Evolutionary conservation across 2,329 filamentous ascomycete species (phyloP).

Genomic region (Paraconiothyrium brasiliense): DNA sequence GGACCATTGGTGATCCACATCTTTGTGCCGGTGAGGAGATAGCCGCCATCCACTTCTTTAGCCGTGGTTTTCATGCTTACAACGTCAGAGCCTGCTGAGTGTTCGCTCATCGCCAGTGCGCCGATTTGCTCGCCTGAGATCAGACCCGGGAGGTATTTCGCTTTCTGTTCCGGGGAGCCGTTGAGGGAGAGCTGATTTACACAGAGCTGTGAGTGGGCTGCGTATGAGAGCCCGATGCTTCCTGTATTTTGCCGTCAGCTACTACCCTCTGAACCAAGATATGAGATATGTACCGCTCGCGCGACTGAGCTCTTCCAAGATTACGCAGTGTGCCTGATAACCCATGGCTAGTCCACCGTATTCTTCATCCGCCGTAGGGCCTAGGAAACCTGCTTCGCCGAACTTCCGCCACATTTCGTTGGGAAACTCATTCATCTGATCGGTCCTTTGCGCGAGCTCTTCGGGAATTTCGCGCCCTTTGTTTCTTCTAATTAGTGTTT

Average conservation of each 20-base stretch:
- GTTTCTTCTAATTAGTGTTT: constrained; percentile 8
- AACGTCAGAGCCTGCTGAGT: constrained; percentile 89
- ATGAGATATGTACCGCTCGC: constrained; percentile 69
- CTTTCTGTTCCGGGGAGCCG: constrained; percentile 80
- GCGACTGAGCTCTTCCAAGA: constrained; percentile 93
- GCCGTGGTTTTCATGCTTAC: constrained; percentile 94
- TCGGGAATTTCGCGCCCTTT: constrained; percentile 82
- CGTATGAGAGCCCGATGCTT: constrained; percentile 89
- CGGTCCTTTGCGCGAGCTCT: constrained; percentile 82
- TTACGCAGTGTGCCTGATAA: constrained; percentile 94
- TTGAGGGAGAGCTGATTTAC: constrained; percentile 97
- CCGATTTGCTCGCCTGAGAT: constrained; percentile 84
- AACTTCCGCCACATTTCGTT: constrained; percentile 92
- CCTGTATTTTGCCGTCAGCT: constrained; percentile 33
- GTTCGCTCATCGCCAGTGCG: constrained; percentile 94
- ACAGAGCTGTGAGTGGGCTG: constrained; percentile 94
- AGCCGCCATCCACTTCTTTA: constrained; percentile 83
- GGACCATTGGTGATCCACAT: constrained; percentile 99
- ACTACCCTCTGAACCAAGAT: background rate
- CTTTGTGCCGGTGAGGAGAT: constrained; percentile 86
- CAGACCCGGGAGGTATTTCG: constrained; percentile 79
- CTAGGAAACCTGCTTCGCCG: constrained; percentile 88
- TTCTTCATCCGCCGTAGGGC: constrained; percentile 91
- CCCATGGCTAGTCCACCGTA: constrained; percentile 91
- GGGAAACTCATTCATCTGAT: constrained; percentile 88